Evolutionary conservation across 805 yeast genomes (phyloP).

Genomic region (Cyberlindnera saturnus): DNA sequence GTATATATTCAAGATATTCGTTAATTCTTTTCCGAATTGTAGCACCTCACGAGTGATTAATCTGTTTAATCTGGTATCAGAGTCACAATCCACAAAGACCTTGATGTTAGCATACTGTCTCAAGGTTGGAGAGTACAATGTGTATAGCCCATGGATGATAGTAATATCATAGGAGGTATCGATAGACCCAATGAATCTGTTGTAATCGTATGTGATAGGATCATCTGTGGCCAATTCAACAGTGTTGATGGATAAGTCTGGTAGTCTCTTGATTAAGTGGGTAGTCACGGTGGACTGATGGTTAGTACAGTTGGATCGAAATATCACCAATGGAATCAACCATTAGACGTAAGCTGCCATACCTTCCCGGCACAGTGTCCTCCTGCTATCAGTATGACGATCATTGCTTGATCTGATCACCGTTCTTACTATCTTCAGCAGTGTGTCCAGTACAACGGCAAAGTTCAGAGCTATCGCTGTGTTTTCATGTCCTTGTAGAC

Average conservation of each 20-base stretch:
- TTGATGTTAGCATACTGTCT: constrained; percentile 54
- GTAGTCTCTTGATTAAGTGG: neutral
- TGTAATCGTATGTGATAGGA: neutral
- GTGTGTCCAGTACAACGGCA: too few species aligned
- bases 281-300: neutral
- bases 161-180: constrained; percentile 18
- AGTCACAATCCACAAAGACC: constrained; percentile 77
- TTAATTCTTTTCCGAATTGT: constrained; percentile 17
- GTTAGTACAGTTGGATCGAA: too few species aligned
- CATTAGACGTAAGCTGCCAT: constrained; percentile 6
- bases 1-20: constrained; percentile 36
- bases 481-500: too few species aligned
- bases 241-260: neutral
- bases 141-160: constrained; percentile 74
- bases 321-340: neutral
- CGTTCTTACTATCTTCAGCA: neutral
- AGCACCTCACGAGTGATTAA: constrained; percentile 45
- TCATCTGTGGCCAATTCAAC: neutral
- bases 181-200: too few species aligned
- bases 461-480: too few species aligned
- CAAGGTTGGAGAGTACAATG: constrained; percentile 57
- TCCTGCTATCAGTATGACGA: constrained; percentile 50
- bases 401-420: neutral
- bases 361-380: constrained; percentile 56
- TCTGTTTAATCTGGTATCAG: constrained; percentile 78